phyloP scores from a whole-genome alignment of 768 basidiomycete species.

The Mycena capillaripes region DNA sequence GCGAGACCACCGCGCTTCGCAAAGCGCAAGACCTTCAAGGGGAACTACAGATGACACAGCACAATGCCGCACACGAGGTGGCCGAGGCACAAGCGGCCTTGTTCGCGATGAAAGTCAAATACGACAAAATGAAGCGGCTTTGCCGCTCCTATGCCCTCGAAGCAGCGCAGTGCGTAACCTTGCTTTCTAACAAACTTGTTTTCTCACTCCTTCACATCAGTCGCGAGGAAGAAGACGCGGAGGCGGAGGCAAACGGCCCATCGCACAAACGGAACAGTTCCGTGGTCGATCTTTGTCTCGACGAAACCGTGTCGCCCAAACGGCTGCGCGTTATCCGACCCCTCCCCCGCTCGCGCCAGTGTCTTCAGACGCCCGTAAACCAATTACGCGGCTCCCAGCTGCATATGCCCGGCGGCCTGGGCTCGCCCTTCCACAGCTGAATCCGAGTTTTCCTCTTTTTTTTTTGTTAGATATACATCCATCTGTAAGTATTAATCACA shows the following conservation, averaged over 20 bases:
- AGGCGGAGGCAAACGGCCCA: too few species aligned
- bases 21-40: constrained; percentile 27
- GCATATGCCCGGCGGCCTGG: background rate
- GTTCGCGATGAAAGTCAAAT: constrained; percentile 31
- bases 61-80: constrained; percentile 3
- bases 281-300: constrained; percentile 13
- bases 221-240: background rate
- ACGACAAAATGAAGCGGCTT: constrained; percentile 39
- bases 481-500: constrained; percentile 2
- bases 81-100: constrained; percentile 42
- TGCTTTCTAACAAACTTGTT: too few species aligned
- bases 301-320: constrained; percentile 28
- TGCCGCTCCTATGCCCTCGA: constrained; percentile 25
- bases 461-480: background rate
- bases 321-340: constrained; percentile 35
- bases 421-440: constrained; percentile 16
- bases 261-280: constrained; percentile 26
- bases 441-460: background rate
- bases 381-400: background rate
- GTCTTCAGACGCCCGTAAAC: constrained; percentile 1
- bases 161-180: constrained; percentile 21
- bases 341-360: constrained; percentile 26
- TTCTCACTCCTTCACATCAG: background rate
- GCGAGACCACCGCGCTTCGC: constrained; percentile 42
- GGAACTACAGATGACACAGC: background rate